A percentile compares a stretch with the other conserved stretches of the same genome.
Conservation (phyloP, 345 rosid species). For the Linum usitatissimum region DNA sequence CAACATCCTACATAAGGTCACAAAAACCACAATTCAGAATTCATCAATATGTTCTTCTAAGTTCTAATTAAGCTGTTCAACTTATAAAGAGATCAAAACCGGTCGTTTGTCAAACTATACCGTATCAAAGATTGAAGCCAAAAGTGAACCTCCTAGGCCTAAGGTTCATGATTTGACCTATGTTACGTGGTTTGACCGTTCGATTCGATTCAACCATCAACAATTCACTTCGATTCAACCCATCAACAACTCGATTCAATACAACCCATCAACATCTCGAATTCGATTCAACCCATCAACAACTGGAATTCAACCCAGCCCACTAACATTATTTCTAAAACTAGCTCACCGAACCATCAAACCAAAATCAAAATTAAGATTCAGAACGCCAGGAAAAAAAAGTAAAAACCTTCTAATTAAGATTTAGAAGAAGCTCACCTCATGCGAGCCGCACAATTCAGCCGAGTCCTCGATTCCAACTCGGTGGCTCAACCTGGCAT, state of each 20-base stretch:
- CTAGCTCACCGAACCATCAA: not conserved
- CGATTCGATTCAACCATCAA: not conserved
- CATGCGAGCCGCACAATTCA: constrained; percentile 19
- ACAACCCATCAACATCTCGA: not conserved
- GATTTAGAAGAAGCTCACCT: constrained; percentile 19
- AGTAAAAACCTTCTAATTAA: constrained; percentile 35
- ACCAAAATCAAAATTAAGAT: not conserved
- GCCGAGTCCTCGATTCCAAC: constrained; percentile 2
- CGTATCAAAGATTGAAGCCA: too few species aligned
- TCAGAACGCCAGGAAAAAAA: not conserved
- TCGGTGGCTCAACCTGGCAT: constrained; percentile 11
- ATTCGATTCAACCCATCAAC: too few species aligned
- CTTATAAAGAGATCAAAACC: not conserved
- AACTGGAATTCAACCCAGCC: not conserved
- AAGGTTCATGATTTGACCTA: too few species aligned
- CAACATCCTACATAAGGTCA: constrained; percentile 33
- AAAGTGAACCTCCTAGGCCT: too few species aligned
- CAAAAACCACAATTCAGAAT: not conserved
- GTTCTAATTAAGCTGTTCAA: constrained; percentile 1
- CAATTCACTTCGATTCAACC: not conserved
- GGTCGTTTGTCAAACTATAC: too few species aligned
- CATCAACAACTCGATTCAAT: not conserved
- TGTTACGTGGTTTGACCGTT: too few species aligned
- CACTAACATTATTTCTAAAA: not conserved
- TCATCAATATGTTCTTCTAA: not conserved